These are phyloP conservation scores for Boletus speciosus DNA, from an alignment of 768 basidiomycete species.

Conservation along the genomic window DNA sequence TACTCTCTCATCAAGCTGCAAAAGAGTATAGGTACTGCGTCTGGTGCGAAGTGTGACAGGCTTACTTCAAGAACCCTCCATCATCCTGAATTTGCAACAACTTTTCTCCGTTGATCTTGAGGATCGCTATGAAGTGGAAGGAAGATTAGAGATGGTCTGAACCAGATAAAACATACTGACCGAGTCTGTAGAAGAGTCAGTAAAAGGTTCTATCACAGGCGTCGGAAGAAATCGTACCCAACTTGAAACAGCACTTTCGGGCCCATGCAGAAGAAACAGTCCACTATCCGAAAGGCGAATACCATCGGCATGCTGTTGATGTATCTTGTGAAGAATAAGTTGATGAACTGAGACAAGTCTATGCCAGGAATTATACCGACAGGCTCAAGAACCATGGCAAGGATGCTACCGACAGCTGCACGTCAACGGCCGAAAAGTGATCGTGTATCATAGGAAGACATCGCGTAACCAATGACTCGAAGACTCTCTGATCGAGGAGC, in stretches of 20 bases:
- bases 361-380: constrained; percentile 47
- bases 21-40: background rate
- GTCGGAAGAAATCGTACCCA: constrained; percentile 50
- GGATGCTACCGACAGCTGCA: constrained; percentile 95
- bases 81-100: constrained; percentile 93
- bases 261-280: constrained; percentile 99
- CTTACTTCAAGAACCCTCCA: constrained; percentile 91
- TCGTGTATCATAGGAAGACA: constrained; percentile 93
- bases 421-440: constrained; percentile 86
- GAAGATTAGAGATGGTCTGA: constrained; percentile 10
- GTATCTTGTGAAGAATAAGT: constrained; percentile 44
- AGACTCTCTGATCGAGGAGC: constrained; percentile 95
- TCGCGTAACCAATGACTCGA: constrained; percentile 86
- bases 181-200: constrained; percentile 42
- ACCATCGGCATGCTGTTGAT: constrained; percentile 97
- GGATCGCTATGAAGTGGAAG: constrained; percentile 59
- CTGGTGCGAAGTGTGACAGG: background rate
- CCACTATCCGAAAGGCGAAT: constrained; percentile 95
- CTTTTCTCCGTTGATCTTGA: constrained; percentile 96
- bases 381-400: constrained; percentile 98
- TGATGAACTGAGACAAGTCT: background rate
- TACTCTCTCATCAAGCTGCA: constrained; percentile 89
- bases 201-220: background rate
- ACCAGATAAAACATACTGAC: constrained; percentile 35
- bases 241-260: constrained; percentile 99